Evolutionary conservation across 2,329 filamentous ascomycete species (phyloP).

Genomic region (Fusarium sp.): DNA sequence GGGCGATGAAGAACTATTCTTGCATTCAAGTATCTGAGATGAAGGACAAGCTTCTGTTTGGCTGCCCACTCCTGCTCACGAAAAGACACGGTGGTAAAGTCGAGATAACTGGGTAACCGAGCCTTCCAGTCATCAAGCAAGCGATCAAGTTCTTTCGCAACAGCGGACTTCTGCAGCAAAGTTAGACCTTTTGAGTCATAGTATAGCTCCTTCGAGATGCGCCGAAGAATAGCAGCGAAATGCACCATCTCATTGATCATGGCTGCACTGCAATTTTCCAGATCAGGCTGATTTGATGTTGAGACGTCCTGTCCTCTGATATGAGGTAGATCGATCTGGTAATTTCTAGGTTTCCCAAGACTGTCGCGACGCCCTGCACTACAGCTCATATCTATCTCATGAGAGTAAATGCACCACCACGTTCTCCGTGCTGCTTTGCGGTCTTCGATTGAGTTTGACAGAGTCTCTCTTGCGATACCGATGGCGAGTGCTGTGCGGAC

Average conservation of each 20-base stretch:
- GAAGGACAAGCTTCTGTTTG: neutral
- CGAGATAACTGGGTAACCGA: neutral
- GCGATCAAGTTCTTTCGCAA: neutral
- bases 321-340: slow-evolving; percentile 6
- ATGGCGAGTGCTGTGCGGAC: slow-evolving; percentile 6
- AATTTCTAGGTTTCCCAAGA: slow-evolving; percentile 11
- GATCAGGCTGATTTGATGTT: neutral
- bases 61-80: slow-evolving; percentile 5
- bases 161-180: neutral
- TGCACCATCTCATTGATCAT: slow-evolving; percentile 14
- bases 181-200: slow-evolving; percentile 5
- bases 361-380: slow-evolving; percentile 16
- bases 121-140: slow-evolving; percentile 2
- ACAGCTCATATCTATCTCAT: slow-evolving; percentile 21
- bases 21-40: slow-evolving; percentile 1
- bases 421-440: slow-evolving; percentile 1
- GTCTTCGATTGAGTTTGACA: neutral
- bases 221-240: neutral
- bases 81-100: neutral
- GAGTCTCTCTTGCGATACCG: neutral
- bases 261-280: neutral
- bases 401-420: slow-evolving; percentile 21
- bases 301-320: neutral
- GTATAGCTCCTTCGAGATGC: slow-evolving; percentile 1
- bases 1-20: slow-evolving; percentile 1